phyloP scores from a whole-genome alignment of 2,329 filamentous ascomycete species.

The Cladophialophora carrionii region DNA sequence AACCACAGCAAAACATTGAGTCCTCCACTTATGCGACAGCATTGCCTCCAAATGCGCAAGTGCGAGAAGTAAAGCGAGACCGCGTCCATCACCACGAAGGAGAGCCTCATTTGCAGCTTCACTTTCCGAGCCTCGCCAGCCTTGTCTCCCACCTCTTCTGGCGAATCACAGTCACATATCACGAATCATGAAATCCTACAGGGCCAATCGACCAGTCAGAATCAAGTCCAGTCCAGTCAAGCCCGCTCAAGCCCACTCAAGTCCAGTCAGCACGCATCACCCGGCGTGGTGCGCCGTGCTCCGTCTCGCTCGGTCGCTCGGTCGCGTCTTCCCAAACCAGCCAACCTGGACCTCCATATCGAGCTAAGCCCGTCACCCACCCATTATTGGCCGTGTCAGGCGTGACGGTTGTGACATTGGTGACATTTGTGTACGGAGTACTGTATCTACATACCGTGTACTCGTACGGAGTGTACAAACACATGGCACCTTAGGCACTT shows the following conservation, averaged over 20 bases:
- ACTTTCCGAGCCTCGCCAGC: slow-evolving; percentile 1
- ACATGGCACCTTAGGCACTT: too few species aligned
- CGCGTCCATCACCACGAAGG: too few species aligned
- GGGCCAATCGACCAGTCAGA: not conserved
- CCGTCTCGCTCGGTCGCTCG: not conserved
- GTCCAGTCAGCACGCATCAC: not conserved
- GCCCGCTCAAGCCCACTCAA: not conserved
- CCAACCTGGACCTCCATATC: too few species aligned
- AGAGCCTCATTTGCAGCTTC: slow-evolving; percentile 3
- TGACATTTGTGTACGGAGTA: too few species aligned
- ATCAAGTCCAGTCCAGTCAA: not conserved
- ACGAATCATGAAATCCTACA: not conserved
- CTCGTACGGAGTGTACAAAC: too few species aligned
- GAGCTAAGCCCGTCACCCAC: too few species aligned
- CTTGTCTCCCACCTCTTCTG: not conserved
- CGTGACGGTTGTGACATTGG: too few species aligned
- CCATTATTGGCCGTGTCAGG: too few species aligned
- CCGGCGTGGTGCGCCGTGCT: not conserved
- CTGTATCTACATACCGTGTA: too few species aligned
- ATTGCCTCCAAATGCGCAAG: not conserved
- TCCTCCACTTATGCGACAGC: too few species aligned
- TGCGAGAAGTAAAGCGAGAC: too few species aligned
- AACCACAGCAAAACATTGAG: too few species aligned
- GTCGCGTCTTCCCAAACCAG: not conserved
- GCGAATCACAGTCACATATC: not conserved